Base-by-base conservation (phyloP, 768 basidiomycete genomes). In the Mycena chlorophos region DNA sequence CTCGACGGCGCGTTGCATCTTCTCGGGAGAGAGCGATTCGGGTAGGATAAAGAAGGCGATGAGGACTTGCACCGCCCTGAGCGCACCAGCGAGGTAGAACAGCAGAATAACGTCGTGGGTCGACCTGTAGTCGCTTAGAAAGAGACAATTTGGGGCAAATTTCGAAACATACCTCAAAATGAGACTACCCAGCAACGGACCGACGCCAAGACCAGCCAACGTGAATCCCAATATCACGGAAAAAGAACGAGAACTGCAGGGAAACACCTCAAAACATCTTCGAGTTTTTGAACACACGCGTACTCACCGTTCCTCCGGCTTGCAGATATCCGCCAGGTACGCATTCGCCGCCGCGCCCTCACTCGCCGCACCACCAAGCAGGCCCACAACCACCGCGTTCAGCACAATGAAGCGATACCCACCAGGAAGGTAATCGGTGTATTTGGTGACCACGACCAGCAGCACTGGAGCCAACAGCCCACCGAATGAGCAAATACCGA, bases 351-450 rank as follows among this genome's bases (percentile, higher is more conserved):
- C 76, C 2, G 85, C 87, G 5, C 69, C 61, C 2, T 75, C 76
- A 28, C 78, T 76, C 0, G 81, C 63, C 78, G 64, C 58, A 85
- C 93, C 88, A 51, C 93, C 94, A 14, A 89, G 69, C 17, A 77
- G 57, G 12, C 93, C 92, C 58, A 91, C 88, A 1, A 89, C 57
- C 5, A 83, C 55, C 10, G 87, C 82, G 1, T 86, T 85, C 19
- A 88, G 54, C 13, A 92, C 56, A 23, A 92, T 73, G 65, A 91
- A 87, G 80, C 89, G 88, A 68, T 94, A 94, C 5, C 89, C 88
- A 1, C 89, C 90, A 1, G 92, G 93, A 3, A 91, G 72, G 5
- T 70, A 62, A 50, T 82, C 73, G 31, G 82, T 80, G 65, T 78
- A 87, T 26, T 71, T 73, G 19, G 83, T 75, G 4, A 90, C 87